Evolutionary conservation across 1,139 yeast genomes (phyloP), one percentile per base, ranked within the genome.

Genomic region (Lodderomyces orthopsilosis): DNA sequence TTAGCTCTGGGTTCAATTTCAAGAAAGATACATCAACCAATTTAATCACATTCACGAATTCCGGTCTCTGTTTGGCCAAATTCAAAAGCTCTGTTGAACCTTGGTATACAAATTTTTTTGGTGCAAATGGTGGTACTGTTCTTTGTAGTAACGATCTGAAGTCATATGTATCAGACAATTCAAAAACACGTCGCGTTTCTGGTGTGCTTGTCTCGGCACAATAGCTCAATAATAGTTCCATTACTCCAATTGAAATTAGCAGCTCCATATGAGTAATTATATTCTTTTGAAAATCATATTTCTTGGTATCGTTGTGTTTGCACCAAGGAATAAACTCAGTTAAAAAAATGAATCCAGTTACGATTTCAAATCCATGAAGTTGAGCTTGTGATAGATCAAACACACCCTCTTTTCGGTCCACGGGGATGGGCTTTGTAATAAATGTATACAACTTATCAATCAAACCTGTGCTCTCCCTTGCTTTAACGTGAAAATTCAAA

Each of bases 241-340:
- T 66, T 0, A 90, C 95, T 23, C 97, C 97, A 49, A 65, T 68
- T 50, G 66, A 66, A 17, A 72, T 64, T 38, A 66, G 60, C 56
- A 62, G 61, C 43, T 71, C 76, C 41, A 71, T 60, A 46, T 68
- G 66, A 36, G 58, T 61, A 35, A 73, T 52, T 27, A 73, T 68
- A 44, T 69, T 54, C 62, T 65, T 53, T 75, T 84, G 46, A 72
- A 82, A 54, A 70, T 77, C 56, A 78, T 84, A 48, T 63, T 77
- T 79, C 49, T 55, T 47, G 30, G 50, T 62, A 56, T 42, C 69
- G 14, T 36, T 13, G 12, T 26, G 13, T 53, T 85, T 84, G 57
- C 93, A 85, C 86, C 93, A 81, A 9, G 82, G 78, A 42, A 83
- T 79, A 56, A 86, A 83, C 46, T 72, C 75, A 1, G 90, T 75